Evolutionary conservation across 2,329 filamentous ascomycete genomes (phyloP), one percentile per base, ranked within the genome.

Genomic region (Coniosporium tulheliwenetii): DNA sequence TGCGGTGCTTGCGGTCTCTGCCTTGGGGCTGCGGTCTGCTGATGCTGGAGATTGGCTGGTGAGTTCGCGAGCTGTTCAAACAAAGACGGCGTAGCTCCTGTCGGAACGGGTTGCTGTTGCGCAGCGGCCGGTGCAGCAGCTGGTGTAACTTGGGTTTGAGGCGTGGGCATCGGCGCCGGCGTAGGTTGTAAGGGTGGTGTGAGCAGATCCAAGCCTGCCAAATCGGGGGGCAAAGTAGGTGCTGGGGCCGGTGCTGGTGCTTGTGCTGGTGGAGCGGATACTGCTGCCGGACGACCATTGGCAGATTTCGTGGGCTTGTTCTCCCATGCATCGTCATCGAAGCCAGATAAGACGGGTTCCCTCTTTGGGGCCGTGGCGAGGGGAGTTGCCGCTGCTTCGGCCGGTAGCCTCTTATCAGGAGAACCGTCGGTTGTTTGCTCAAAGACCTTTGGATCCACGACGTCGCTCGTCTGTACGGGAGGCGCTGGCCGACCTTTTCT

Each of bases 241-340:
- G 64, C 52, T 13, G 64, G 51, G 13, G 67, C 52, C 10, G 63
- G 50, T 12, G 64, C 52, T 15, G 68, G 50, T 30, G 62, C 55
- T 38, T 67, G 47, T 35, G 56, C 43, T 30, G 60, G 37, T 30
- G 67, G 55, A 37, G 64, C 50, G 30, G 62, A 45, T 43, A 58
- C 47, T 36, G 61, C 45, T 49, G 63, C 48, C 48, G 58, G 42
- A 39, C 30, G 32, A 13, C 32, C 13, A 13, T 4, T 33, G 32
- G 32, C 10, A 33, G 78, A 73, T 55, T 77, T 81, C 10, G 81
- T 74, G 13, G 85, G 84, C 64, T 95, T 95, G 39, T 94, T 81
- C 52, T 93, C 85, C 91, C 91, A 98, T 8, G 91, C 91, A 65
- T 96, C 85, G 54, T 96, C 91, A 39, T 98, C 91, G 53, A 96